phyloP scores from a whole-genome alignment of 106 monocot species.

The Cymbidium sinense region DNA sequence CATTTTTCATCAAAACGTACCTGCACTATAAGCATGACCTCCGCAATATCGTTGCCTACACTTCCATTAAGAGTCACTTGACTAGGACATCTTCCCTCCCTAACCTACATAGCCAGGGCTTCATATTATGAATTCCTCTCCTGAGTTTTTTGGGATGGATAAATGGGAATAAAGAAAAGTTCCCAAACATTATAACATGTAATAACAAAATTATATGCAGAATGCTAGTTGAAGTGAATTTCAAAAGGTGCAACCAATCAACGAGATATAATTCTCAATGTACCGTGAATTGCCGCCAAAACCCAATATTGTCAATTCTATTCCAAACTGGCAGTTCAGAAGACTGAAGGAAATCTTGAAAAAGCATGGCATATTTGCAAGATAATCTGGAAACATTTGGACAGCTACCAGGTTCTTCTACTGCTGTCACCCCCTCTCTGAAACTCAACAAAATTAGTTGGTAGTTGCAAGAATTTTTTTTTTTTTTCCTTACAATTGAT shows the following conservation, averaged over 20 bases:
- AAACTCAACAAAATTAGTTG: conserved; percentile 14
- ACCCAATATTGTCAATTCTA: conserved; percentile 72
- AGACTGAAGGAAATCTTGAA: conserved; percentile 75
- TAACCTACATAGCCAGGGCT: conserved; percentile 46
- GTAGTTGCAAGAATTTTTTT: background rate
- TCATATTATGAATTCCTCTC: conserved; percentile 5
- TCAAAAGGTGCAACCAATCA: conserved; percentile 5
- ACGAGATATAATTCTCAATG: background rate
- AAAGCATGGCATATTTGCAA: conserved; percentile 67
- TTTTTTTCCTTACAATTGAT: background rate
- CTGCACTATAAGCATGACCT: conserved; percentile 97
- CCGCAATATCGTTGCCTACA: conserved; percentile 40
- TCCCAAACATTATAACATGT: background rate
- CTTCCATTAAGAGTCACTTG: conserved; percentile 17
- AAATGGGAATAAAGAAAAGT: background rate
- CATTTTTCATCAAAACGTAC: conserved; percentile 1
- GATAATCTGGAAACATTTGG: conserved; percentile 82
- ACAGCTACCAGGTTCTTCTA: conserved; percentile 77
- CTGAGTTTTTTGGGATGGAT: background rate
- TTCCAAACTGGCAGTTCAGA: conserved; percentile 83
- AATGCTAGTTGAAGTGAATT: background rate
- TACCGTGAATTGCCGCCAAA: conserved; percentile 97
- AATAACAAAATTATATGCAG: background rate
- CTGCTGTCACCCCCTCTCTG: conserved; percentile 90
- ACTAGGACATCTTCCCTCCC: conserved; percentile 69